phyloP scores from a whole-genome alignment of 2,329 filamentous ascomycete species.

The Fusarium caatingaense region DNA sequence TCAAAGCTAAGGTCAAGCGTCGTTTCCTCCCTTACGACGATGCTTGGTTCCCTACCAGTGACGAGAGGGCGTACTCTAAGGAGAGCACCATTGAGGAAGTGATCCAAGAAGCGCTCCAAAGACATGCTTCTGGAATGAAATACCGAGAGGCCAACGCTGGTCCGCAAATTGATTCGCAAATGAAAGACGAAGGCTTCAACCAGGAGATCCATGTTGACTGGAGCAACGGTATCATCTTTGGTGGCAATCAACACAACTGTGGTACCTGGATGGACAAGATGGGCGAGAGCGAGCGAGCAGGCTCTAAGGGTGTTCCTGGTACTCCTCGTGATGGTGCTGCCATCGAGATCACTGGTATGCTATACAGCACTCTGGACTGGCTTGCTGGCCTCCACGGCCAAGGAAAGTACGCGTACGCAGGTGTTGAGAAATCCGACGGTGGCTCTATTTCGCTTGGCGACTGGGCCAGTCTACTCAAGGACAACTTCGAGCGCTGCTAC shows the following conservation, averaged over 20 bases:
- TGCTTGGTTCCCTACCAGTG: slow-evolving; percentile 87
- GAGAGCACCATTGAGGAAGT: slow-evolving; percentile 87
- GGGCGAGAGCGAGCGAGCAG: slow-evolving; percentile 94
- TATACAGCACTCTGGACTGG: slow-evolving; percentile 92
- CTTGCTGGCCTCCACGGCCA: slow-evolving; percentile 73
- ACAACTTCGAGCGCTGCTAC: slow-evolving; percentile 92
- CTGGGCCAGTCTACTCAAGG: slow-evolving; percentile 84
- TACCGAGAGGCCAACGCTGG: slow-evolving; percentile 97
- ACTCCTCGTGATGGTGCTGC: slow-evolving; percentile 97
- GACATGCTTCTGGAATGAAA: slow-evolving; percentile 89
- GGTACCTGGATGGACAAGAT: slow-evolving; percentile 99
- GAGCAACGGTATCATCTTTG: slow-evolving; percentile 89
- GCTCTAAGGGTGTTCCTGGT: slow-evolving; percentile 91
- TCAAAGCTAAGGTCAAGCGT: slow-evolving; percentile 81
- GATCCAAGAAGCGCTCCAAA: slow-evolving; percentile 91
- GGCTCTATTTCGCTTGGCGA: slow-evolving; percentile 73
- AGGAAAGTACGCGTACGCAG: slow-evolving; percentile 77
- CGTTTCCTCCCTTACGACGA: slow-evolving; percentile 96
- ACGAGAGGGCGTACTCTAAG: slow-evolving; percentile 85
- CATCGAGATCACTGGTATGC: slow-evolving; percentile 91
- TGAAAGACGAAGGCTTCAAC: slow-evolving; percentile 92
- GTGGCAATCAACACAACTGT: slow-evolving; percentile 93
- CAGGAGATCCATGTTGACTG: slow-evolving; percentile 93
- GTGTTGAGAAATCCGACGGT: slow-evolving; percentile 75
- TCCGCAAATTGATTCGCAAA: slow-evolving; percentile 87